Base-by-base conservation (phyloP, 2,329 filamentous ascomycete species). In the Colletotrichum coccodes region DNA sequence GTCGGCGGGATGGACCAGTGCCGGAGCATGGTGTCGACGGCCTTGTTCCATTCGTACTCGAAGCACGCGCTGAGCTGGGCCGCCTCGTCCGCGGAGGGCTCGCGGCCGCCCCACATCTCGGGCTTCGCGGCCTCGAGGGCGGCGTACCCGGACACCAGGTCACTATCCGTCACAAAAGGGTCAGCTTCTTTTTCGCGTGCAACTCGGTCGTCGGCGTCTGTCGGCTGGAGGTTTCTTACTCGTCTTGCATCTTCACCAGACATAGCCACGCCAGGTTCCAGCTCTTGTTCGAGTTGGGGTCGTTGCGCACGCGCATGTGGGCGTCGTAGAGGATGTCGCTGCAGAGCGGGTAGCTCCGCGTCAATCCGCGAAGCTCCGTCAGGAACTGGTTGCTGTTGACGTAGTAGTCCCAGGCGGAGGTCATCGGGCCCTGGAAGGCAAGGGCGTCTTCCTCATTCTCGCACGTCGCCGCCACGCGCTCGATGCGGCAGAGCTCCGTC, bases 231-330 rank as follows among this genome's bases (percentile, higher is more conserved):
- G n/a, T 26, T 7, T 83, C 87, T 78, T 81, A 91, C 90, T 91
- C 89, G 64, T 89, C 86, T 26, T 85, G 83, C 58, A 93, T 89
- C 77, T 92, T 93, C 47, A 81, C 81, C 11, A 94, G 80, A 36
- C 92, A 89, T 52, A 94, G 80, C 91, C 92, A 94, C 47, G 90
- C 92, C 73, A 92, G 83, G 75, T 94, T 94, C 91, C 92, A 94
- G 76, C 91, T 93, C 28, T 89, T 85, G 73, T 89, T 90, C 71
- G 89, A 91, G 21, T 85, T 81, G 0, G 90, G 90, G 71, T 94
- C 92, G 32, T 80, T 82, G 62, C 86, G 83, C 3, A 94, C 91
- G 26, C 90, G 83, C 63, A 81, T 79, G 73, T 91, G 90, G 0
- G 91, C 91, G 74, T 92, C 90, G 57, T 87, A 84, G 2, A 94